A percentile compares a stretch with the other conserved stretches of the same genome.
phyloP scores from a whole-genome alignment of 768 basidiomycete genomes.

The Rossbeevera mucosa region DNA sequence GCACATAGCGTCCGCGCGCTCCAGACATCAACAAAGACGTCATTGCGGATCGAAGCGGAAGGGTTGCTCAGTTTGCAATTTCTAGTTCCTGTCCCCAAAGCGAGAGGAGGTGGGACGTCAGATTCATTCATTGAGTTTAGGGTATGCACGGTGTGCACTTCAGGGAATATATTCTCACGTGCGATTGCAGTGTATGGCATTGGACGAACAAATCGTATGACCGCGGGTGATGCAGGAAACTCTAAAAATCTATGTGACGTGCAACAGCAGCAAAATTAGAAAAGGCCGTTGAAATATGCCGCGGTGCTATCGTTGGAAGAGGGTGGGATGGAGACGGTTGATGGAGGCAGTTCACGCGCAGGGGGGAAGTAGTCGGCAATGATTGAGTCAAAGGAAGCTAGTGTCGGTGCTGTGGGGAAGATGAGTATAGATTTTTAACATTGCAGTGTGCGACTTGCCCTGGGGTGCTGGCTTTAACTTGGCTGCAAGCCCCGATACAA shows the following conservation, averaged over 20 bases:
- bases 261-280: conserved; percentile 14
- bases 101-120: conserved; percentile 36
- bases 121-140: conserved; percentile 85
- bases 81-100: conserved; percentile 61
- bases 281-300: conserved; percentile 42
- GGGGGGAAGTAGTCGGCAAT: conserved; percentile 67
- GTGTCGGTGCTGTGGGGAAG: conserved; percentile 36
- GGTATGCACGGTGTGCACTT: conserved; percentile 42
- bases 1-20: conserved; percentile 67
- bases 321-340: conserved; percentile 2
- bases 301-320: conserved; percentile 26
- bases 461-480: conserved; percentile 46
- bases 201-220: conserved; percentile 30
- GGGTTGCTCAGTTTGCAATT: conserved; percentile 88
- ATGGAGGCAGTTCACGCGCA: conserved; percentile 18
- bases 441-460: conserved; percentile 30
- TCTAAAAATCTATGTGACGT: conserved; percentile 17
- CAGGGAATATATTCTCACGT: conserved; percentile 8
- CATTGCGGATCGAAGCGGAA: conserved; percentile 75
- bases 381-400: conserved; percentile 64
- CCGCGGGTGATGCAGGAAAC: not conserved
- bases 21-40: conserved; percentile 82
- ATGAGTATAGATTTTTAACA: conserved; percentile 5
- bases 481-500: conserved; percentile 56
- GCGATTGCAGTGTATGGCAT: conserved; percentile 24